Evolutionary conservation across 73 alveolate species (phyloP).

Genomic region (Blepharisma japonicum): DNA sequence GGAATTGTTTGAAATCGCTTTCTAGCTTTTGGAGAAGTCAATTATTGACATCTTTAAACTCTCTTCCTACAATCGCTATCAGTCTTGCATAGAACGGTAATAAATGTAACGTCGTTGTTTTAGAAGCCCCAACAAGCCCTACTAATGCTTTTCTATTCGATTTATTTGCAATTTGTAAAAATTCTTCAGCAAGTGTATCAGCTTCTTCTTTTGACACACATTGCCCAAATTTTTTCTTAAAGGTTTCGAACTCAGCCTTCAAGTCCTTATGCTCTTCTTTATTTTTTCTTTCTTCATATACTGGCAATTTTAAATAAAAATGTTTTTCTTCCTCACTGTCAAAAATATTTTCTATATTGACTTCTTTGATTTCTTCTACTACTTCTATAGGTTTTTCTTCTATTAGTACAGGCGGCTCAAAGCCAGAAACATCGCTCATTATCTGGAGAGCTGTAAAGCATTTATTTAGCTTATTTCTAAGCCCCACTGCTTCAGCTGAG

Average conservation of each 20-base stretch:
- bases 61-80: not conserved
- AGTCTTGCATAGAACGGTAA: conserved; percentile 15
- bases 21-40: not conserved
- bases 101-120: not conserved
- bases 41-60: not conserved
- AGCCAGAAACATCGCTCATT: not conserved
- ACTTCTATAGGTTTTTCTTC: not conserved
- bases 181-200: conserved; percentile 10
- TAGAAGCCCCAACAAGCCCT: not conserved
- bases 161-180: conserved; percentile 8
- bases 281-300: not conserved
- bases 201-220: not conserved
- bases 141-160: not conserved
- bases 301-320: not conserved
- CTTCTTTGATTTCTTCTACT: conserved; percentile 3
- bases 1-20: not conserved
- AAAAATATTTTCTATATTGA: not conserved
- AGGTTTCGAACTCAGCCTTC: not conserved
- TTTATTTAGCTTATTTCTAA: not conserved
- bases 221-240: not conserved
- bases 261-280: conserved; percentile 10
- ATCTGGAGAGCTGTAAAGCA: not conserved
- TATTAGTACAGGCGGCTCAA: not conserved
- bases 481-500: not conserved
- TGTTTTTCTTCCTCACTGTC: conserved; percentile 19